Conservation (phyloP, 1,139 yeast species). For the Diutina scorzettiae region DNA sequence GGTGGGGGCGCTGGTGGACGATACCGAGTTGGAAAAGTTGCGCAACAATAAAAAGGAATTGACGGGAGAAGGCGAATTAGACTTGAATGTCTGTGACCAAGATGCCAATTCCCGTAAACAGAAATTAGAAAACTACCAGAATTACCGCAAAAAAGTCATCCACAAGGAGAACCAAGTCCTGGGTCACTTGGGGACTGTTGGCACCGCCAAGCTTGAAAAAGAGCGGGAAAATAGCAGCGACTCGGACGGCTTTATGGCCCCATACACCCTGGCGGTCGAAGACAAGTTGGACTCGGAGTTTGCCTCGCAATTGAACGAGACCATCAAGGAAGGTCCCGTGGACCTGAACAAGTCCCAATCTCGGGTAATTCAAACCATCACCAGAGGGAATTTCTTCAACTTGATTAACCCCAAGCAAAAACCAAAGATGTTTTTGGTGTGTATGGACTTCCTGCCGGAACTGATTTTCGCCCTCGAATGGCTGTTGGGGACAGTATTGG, state of each 20-base stretch:
- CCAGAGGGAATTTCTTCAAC: conserved; percentile 58
- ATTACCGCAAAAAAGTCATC: conserved; percentile 37
- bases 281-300: conserved; percentile 55
- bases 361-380: conserved; percentile 53
- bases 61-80: conserved; percentile 31
- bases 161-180: conserved; percentile 30
- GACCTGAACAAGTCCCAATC: conserved; percentile 45
- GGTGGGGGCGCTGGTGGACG: conserved; percentile 38
- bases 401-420: conserved; percentile 35
- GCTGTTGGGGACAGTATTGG: conserved; percentile 78
- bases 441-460: conserved; percentile 78
- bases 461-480: conserved; percentile 81
- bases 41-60: conserved; percentile 28
- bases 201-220: conserved; percentile 5
- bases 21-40: conserved; percentile 24
- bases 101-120: conserved; percentile 33
- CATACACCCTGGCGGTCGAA: conserved; percentile 64
- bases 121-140: conserved; percentile 33
- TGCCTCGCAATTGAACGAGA: conserved; percentile 48
- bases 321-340: conserved; percentile 48
- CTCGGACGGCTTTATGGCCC: conserved; percentile 33
- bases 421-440: conserved; percentile 62
- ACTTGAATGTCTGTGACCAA: conserved; percentile 31
- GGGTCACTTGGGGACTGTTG: conserved; percentile 10
- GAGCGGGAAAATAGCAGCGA: conserved; percentile 8